A percentile compares a stretch with the other conserved stretches of the same genome.
Evolutionary conservation across 2,329 filamentous ascomycete species (phyloP).

Genomic region (Shiraia sp.): DNA sequence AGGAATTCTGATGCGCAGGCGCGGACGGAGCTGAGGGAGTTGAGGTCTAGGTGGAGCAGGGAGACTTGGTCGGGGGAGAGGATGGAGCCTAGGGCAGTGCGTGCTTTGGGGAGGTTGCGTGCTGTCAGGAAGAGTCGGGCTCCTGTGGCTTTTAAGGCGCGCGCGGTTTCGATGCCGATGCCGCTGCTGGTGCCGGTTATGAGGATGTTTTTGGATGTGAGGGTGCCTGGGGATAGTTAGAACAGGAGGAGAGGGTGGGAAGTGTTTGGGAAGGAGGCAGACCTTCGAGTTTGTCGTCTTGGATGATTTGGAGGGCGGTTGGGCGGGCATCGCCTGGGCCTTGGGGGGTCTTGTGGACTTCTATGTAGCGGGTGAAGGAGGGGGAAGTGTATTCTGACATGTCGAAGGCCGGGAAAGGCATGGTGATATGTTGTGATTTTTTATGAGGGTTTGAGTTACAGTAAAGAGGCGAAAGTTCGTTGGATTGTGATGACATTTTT

Average conservation of each 20-base stretch:
- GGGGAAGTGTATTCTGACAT: conserved; percentile 4
- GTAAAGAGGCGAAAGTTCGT: too few species aligned
- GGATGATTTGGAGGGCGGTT: conserved; percentile 46
- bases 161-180: conserved; percentile 29
- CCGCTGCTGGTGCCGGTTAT: conserved; percentile 30
- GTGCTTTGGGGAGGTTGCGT: conserved; percentile 29
- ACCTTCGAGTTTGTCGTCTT: conserved; percentile 37
- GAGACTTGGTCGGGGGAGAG: conserved; percentile 19
- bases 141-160: conserved; percentile 52
- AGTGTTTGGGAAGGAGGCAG: neutral
- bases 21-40: conserved; percentile 20
- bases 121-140: conserved; percentile 52
- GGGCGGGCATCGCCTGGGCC: conserved; percentile 48
- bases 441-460: neutral
- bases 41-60: conserved; percentile 30
- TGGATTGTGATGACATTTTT: too few species aligned
- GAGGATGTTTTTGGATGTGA: conserved; percentile 29
- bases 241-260: neutral
- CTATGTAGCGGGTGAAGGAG: conserved; percentile 10
- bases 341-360: conserved; percentile 12
- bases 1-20: conserved; percentile 24
- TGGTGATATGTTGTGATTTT: neutral
- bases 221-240: conserved; percentile 25
- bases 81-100: conserved; percentile 26
- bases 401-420: neutral